Evolutionary conservation across 2,329 filamentous ascomycete genomes (phyloP), one percentile per base, ranked within the genome.

Genomic region (Fusarium compactum): DNA sequence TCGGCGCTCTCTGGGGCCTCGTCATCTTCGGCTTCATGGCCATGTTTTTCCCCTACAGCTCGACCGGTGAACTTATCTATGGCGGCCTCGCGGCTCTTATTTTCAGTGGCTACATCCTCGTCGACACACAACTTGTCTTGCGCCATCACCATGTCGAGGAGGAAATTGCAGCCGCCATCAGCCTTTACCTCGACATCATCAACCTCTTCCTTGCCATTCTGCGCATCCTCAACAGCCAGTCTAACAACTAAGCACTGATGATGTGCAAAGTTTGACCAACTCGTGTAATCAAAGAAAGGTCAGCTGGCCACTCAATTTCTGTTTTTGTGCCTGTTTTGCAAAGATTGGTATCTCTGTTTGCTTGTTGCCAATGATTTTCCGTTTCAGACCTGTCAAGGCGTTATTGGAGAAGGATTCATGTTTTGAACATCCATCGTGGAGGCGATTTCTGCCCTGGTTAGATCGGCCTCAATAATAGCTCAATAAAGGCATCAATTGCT

Each of bases 171-270:
- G 95, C 95, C 52, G 91, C 93, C 12, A 97, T 99, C 81, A 96
- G 93, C 78, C 87, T 99, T 51, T 99, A 99, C 80, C 87, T 99
- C 52, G 95, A 98, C 80, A 90, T 98, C 71, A 93, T 98, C 85
- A 99, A 99, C 87, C 82, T 99, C 73, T 99, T 99, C 89, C 86
- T 99, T 73, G 92, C 94, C 56, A 99, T 99, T 77, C 85, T 99
- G 78, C 89, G 96, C 78, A 98, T 99, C 75, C 85, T 99, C 77
- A 99, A 99, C 86, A 97, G 92, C 84, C 93, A 97, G 86, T 91
- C 90, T 79, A 95, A 97, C 82, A 97, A 98, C 87, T 98, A 70
- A 60, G 24, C 34, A 22, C 41, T 51, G 55, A 27, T 50, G 54
- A 34, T 41, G 16, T 44, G 34, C 25, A 30, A 54, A 54, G 14